A percentile compares a stretch with the other conserved stretches of the same genome.
Evolutionary conservation across 495 filamentous ascomycete species (phyloP).

Genomic region (Halenospora varia): DNA sequence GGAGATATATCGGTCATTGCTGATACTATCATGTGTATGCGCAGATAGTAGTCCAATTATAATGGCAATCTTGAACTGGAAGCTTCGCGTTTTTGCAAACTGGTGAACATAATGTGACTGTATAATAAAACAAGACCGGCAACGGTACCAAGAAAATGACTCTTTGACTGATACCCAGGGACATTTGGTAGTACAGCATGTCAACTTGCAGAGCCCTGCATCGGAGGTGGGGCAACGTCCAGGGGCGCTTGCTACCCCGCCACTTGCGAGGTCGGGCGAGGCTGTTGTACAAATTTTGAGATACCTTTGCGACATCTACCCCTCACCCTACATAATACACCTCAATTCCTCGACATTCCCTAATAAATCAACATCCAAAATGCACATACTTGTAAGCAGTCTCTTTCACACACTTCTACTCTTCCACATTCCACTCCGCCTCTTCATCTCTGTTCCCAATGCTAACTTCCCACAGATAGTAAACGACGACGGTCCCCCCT

Average conservation of each 20-base stretch:
- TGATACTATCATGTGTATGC: too few relatives aligned
- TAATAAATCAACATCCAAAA: slow-evolving; percentile 3
- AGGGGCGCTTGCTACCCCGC: neutral
- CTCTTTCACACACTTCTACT: neutral
- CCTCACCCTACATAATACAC: neutral
- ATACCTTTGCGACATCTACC: neutral
- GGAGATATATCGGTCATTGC: too few relatives aligned
- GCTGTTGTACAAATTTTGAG: neutral
- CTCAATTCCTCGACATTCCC: neutral
- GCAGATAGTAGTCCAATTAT: too few relatives aligned
- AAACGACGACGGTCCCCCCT: slow-evolving; percentile 97
- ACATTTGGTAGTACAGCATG: too few relatives aligned
- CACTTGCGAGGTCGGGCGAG: slow-evolving; percentile 4
- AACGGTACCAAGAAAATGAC: too few relatives aligned
- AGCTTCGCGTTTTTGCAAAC: neutral
- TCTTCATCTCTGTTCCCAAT: neutral
- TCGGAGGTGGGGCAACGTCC: neutral
- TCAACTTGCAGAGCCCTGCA: too few relatives aligned
- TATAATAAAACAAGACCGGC: too few relatives aligned
- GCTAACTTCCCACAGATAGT: slow-evolving; percentile 46
- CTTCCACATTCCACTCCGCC: neutral
- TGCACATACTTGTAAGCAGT: slow-evolving; percentile 37
- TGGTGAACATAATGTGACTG: neutral
- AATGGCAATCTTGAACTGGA: too few relatives aligned
- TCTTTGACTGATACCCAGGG: too few relatives aligned